These are phyloP conservation scores for Colletotrichum nymphaeae DNA, from an alignment of 2,329 filamentous ascomycete genomes.

Conservation along the genomic window DNA sequence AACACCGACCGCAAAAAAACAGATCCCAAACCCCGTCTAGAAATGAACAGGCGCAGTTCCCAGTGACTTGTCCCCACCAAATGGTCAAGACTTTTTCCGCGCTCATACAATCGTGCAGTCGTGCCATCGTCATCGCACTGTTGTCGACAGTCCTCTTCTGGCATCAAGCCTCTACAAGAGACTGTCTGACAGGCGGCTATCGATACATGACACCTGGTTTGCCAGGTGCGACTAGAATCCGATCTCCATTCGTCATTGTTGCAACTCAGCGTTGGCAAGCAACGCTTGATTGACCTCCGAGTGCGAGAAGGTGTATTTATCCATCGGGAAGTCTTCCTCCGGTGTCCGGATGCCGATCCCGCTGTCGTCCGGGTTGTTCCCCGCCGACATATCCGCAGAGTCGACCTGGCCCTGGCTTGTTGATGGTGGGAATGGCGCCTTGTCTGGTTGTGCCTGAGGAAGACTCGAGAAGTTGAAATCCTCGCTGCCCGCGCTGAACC, in stretches of 20 bases:
- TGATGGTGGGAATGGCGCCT: constrained; percentile 61
- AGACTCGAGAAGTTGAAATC: constrained; percentile 57
- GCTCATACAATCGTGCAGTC: constrained; percentile 38
- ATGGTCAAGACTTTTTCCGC: constrained; percentile 25
- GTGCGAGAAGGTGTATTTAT: constrained; percentile 65
- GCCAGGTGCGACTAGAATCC: constrained; percentile 23
- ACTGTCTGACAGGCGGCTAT: constrained; percentile 27
- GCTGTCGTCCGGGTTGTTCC: constrained; percentile 70
- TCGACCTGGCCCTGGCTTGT: constrained; percentile 57
- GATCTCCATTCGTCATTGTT: constrained; percentile 29
- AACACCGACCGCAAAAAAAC: constrained; percentile 26
- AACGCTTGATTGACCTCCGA: constrained; percentile 47
- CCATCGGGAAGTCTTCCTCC: constrained; percentile 72
- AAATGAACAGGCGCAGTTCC: constrained; percentile 24
- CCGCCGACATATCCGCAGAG: constrained; percentile 54
- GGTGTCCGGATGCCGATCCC: constrained; percentile 78
- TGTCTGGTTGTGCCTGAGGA: constrained; percentile 60
- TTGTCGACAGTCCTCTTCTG: constrained; percentile 31
- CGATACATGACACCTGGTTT: constrained; percentile 31
- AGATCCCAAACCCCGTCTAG: constrained; percentile 28
- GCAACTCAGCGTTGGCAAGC: constrained; percentile 45
- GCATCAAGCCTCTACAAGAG: constrained; percentile 24
- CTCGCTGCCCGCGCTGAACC: constrained; percentile 58
- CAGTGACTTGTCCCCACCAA: constrained; percentile 12
- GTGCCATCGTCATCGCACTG: constrained; percentile 37